phyloP scores from a whole-genome alignment of 345 rosid genomes.

The Dipteronia dyeriana region DNA sequence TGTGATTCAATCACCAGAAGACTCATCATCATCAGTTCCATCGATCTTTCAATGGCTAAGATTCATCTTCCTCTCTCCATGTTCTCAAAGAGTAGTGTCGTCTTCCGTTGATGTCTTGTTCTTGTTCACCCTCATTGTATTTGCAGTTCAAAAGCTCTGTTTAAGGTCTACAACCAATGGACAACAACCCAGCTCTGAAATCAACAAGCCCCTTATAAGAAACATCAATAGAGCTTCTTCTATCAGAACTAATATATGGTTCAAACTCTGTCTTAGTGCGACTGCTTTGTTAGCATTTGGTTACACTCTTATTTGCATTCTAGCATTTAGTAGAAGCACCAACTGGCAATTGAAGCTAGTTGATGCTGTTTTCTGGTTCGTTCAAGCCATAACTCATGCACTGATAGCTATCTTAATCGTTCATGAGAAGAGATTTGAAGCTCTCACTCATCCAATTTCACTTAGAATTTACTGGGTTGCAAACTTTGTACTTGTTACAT shows the following conservation, averaged over 20 bases:
- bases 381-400: slow-evolving; percentile 72
- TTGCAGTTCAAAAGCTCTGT: slow-evolving; percentile 52
- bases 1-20: slow-evolving; percentile 31
- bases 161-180: slow-evolving; percentile 37
- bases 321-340: slow-evolving; percentile 41
- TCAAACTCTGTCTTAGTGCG: slow-evolving; percentile 52
- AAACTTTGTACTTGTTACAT: slow-evolving; percentile 38
- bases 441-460: slow-evolving; percentile 55
- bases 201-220: slow-evolving; percentile 60
- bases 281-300: slow-evolving; percentile 48
- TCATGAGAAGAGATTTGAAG: slow-evolving; percentile 71
- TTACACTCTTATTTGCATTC: slow-evolving; percentile 48
- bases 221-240: slow-evolving; percentile 30
- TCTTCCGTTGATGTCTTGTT: slow-evolving; percentile 56
- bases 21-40: slow-evolving; percentile 36
- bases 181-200: slow-evolving; percentile 30
- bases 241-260: slow-evolving; percentile 43
- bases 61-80: slow-evolving; percentile 74
- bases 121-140: slow-evolving; percentile 45
- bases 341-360: slow-evolving; percentile 43
- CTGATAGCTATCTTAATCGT: slow-evolving; percentile 60
- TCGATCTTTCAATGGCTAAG: slow-evolving; percentile 61
- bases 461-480: slow-evolving; percentile 69
- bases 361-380: slow-evolving; percentile 61
- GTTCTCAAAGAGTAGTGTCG: slow-evolving; percentile 75